Base-by-base conservation (phyloP, 495 filamentous ascomycete genomes). In the Neurospora hispaniola region DNA sequence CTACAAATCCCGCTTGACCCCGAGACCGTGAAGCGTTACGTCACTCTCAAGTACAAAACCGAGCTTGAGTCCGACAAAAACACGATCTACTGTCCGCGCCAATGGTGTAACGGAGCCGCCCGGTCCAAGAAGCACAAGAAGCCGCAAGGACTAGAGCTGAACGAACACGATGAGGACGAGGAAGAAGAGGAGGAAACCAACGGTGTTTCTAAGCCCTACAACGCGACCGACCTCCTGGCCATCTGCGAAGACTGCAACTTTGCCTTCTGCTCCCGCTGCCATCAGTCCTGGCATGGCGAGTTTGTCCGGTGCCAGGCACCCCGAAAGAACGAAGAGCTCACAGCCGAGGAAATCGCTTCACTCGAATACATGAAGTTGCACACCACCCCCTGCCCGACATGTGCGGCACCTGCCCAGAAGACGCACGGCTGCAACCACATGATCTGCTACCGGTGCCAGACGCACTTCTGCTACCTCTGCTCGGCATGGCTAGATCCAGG, bases 401-500 rank as follows among this genome's bases (percentile, higher is more conserved):
- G 96, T 80, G 87, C 83, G n/a, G 88, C 91, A 2, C 93, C 92
- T 1, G 90, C 89, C 27, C 92, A 98, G 76, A 99, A 99, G 82
- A 92, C 90, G 14, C 89, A 93, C 76, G 96, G 96, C 42, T 99
- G 96, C 88, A 99, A 99, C 80, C 96, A 99, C 78, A 99, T 99
- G 96, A 91, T 89, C 18, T 99, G 96, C 79, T 93, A 91, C 80
- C 90, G 91, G 71, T 99, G 96, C 83, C 84, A 89, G 59, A 90
- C 93, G 2, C 96, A 98, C 80, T 99, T 98, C 78, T 99, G 96
- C 81, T 99, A 98, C 77, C 90, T 99, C 7, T 99, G 96, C 80
- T 91, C 91, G 0, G 86, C 89, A 14, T 99, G 94, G 91, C 85
- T 99, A n/a, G 83, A 88, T 23, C 87, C 90, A 3, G 83, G 80